Conservation (phyloP, 495 filamentous ascomycete species). For the Peziza echinospora region DNA sequence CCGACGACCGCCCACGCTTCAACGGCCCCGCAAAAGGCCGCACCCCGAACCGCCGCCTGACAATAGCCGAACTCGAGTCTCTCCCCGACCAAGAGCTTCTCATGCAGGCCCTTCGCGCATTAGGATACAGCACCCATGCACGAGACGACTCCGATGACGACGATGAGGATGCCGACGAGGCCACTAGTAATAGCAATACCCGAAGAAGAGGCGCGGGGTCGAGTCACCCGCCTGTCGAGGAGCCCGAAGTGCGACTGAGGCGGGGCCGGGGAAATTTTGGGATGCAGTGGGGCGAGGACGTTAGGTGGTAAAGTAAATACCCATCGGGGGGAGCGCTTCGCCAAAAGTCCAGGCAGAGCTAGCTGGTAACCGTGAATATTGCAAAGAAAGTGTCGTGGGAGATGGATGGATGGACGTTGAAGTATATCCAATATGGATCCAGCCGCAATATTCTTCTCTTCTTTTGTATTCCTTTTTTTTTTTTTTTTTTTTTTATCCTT, state of each 20-base stretch:
- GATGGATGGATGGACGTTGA: too few relatives aligned
- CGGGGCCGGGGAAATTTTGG: background rate
- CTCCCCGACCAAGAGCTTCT: background rate
- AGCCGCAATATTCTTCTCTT: too few relatives aligned
- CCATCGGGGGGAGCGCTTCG: too few relatives aligned
- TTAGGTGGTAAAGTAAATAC: too few relatives aligned
- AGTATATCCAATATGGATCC: too few relatives aligned
- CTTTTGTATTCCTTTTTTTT: too few relatives aligned
- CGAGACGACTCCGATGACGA: background rate
- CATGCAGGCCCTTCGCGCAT: background rate
- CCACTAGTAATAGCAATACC: background rate
- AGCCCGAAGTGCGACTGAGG: background rate
- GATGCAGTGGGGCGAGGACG: background rate
- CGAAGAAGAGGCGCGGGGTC: background rate
- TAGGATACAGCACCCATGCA: background rate
- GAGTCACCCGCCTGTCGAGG: background rate
- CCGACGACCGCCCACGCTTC: too few relatives aligned
- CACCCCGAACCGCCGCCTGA: background rate
- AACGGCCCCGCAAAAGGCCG: background rate
- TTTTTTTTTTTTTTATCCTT: too few relatives aligned
- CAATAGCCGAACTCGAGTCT: background rate
- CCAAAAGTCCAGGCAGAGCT: too few relatives aligned
- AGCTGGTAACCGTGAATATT: too few relatives aligned
- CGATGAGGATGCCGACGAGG: background rate
- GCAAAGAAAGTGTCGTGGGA: too few relatives aligned